Conservation (phyloP, 2,329 filamentous ascomycete genomes). For the Apiospora hydei region DNA sequence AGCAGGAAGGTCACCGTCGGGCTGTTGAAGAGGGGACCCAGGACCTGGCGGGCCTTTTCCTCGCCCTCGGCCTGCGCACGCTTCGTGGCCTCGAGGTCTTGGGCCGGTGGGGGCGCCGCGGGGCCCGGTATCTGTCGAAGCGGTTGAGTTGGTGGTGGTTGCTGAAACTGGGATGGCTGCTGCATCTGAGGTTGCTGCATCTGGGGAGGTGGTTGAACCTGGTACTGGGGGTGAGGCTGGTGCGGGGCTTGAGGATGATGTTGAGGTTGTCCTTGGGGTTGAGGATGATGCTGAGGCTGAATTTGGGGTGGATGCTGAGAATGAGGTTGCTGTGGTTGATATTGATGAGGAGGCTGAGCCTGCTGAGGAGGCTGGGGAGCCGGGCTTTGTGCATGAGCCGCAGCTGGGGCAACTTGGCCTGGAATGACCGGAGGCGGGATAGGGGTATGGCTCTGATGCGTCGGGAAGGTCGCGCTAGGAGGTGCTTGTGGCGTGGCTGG, state of each 20-base stretch:
- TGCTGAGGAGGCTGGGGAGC: not conserved
- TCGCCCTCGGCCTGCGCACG: slow-evolving; percentile 60
- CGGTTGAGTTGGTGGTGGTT: slow-evolving; percentile 33
- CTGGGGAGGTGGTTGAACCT: slow-evolving; percentile 40
- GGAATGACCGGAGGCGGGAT: slow-evolving; percentile 43
- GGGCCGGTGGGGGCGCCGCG: not conserved
- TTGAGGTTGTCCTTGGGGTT: slow-evolving; percentile 42
- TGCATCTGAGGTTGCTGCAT: slow-evolving; percentile 31
- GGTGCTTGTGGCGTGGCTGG: slow-evolving; percentile 55
- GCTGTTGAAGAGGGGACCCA: slow-evolving; percentile 67
- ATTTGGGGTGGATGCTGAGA: not conserved
- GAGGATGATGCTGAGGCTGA: slow-evolving; percentile 30
- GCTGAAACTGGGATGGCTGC: slow-evolving; percentile 33
- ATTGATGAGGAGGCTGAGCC: slow-evolving; percentile 29
- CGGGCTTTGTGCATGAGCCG: slow-evolving; percentile 9
- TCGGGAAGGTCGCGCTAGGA: slow-evolving; percentile 32
- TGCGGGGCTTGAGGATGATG: not conserved
- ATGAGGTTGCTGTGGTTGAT: slow-evolving; percentile 1
- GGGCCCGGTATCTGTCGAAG: slow-evolving; percentile 33
- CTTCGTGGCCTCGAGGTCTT: slow-evolving; percentile 46
- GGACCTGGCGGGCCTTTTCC: slow-evolving; percentile 65
- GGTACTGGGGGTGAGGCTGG: slow-evolving; percentile 38
- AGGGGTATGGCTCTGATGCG: slow-evolving; percentile 42
- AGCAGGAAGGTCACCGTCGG: slow-evolving; percentile 75
- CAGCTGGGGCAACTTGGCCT: slow-evolving; percentile 37